Evolutionary conservation across 345 rosid genomes (phyloP).

Genomic region (Sapria himalayana): DNA sequence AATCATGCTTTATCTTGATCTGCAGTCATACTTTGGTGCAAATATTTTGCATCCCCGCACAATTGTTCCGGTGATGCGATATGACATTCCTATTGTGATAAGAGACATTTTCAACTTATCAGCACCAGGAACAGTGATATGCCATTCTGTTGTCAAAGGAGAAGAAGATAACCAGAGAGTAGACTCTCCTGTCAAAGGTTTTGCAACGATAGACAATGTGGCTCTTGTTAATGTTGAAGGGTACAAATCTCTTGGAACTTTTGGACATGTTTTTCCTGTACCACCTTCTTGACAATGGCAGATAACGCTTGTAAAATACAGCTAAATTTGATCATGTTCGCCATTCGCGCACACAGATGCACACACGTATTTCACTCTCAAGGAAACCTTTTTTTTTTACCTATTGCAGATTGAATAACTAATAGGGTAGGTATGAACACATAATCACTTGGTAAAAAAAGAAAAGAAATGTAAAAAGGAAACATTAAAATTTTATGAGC

Average conservation of each 20-base stretch:
- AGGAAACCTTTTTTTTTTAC: too few species aligned
- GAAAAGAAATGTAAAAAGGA: too few species aligned
- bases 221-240: slow-evolving; percentile 98
- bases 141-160: slow-evolving; percentile 26
- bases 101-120: slow-evolving; percentile 80
- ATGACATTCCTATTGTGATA: slow-evolving; percentile 83
- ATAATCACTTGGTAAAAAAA: too few species aligned
- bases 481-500: too few species aligned
- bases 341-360: too few species aligned
- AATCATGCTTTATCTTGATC: slow-evolving; percentile 10
- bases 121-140: slow-evolving; percentile 78
- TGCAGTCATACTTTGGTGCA: slow-evolving; percentile 98
- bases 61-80: slow-evolving; percentile 84
- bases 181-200: slow-evolving; percentile 67
- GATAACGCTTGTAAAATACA: too few species aligned
- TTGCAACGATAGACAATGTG: slow-evolving; percentile 92
- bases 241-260: slow-evolving; percentile 16
- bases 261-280: too few species aligned
- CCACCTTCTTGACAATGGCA: too few species aligned
- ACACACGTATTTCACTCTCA: too few species aligned
- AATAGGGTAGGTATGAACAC: too few species aligned
- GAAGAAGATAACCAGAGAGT: slow-evolving; percentile 22
- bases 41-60: slow-evolving; percentile 98
- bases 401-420: too few species aligned
- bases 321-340: too few species aligned